Evolutionary conservation across 306 rosid species (phyloP), one percentile per base, ranked within the genome.

Genomic region (Cicer cuneatum): DNA sequence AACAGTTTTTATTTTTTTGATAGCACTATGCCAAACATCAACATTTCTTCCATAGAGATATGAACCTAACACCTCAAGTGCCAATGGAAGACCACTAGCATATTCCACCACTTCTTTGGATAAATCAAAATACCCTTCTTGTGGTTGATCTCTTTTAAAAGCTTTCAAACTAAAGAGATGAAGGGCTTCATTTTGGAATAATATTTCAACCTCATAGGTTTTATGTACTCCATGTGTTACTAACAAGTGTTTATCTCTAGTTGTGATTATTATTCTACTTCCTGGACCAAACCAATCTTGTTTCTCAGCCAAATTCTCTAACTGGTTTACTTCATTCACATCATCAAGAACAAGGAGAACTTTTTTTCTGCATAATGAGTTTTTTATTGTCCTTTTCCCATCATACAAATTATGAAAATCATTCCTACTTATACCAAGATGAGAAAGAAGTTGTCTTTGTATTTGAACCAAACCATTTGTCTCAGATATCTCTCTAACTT

Each of bases 261-360:
- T 40, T 39, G 76, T 40, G 65, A 71, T 40, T 8, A 71, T 41
- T 7, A 71, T 66, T 71, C 66, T 41, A 42, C 76, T 71, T 41
- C 76, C 66, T 0, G 29, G 53, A 54, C 76, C 76, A 41, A 71
- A 71, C 76, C 76, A 71, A 71, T 71, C 76, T 56, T 19, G 29
- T 15, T 41, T 71, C 64, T 14, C 76, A 5, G 53, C 76, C 38
- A 71, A 56, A 53, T 21, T 40, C 10, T 71, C 66, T 40, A 71
- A 71, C 13, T 71, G 66, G 66, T 29, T 40, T n/a, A n/a, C 2
- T 2, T 71, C 41, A 56, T 40, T 71, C 48, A 71, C 65, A 56
- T 71, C 66, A 71, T 71, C 76, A 19, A 71, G 76, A 40, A 54
- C 76, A 54, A 71, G 76, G 1, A 71, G 66, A 71, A 54, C 42